Base-by-base conservation (phyloP, 441 rosid species). In the Macaranga tanarius region DNA sequence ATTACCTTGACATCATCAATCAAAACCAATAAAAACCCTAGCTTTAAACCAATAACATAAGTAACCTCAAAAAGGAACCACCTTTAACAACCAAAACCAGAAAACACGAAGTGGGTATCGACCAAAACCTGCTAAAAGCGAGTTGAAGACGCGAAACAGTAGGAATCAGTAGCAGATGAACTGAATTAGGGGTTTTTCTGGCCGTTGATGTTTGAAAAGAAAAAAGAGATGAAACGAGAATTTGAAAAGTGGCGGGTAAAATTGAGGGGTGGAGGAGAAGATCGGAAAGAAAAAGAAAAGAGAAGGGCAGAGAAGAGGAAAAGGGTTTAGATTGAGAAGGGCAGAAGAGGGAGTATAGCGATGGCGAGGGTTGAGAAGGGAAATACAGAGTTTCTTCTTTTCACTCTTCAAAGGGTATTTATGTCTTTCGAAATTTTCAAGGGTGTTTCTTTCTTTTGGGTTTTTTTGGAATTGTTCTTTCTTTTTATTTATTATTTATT, bases 271-370 rank as follows among this genome's bases (percentile, higher is more conserved):
- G 55, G 57, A 52, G 75, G 84, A 70, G 69, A 75, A 76, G 74
- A 75, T 70, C 69, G 81, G 77, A 63, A 54, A 31, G 13, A 52
- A 68, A 64, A 74, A 75, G 65, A 79, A 74, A 79, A 72, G 77
- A 76, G 68, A 73, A 69, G 77, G 76, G 75, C 69, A 75, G 40
- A 45, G 65, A 63, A 44, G 34, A 47, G 67, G 19, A 66, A 64
- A 73, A 65, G 74, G 67, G 38, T 34, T 23, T 38, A 51, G 89
- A 84, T 83, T 82, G 74, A 57, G 55, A 71, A 76, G 95, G 91
- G 89, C 85, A 86, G 90, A 82, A 89, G 91, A 75, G 93, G 89
- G 80, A 87, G 83, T 63, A 59, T 15, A 34, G 70, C 40, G 77
- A 75, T 10, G 65, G 73, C 28, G 73, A 84, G 86, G 93, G 89